Evolutionary conservation across 1,284 basidiomycete genomes (phyloP).

Genomic region (Prillingera fragicola): DNA sequence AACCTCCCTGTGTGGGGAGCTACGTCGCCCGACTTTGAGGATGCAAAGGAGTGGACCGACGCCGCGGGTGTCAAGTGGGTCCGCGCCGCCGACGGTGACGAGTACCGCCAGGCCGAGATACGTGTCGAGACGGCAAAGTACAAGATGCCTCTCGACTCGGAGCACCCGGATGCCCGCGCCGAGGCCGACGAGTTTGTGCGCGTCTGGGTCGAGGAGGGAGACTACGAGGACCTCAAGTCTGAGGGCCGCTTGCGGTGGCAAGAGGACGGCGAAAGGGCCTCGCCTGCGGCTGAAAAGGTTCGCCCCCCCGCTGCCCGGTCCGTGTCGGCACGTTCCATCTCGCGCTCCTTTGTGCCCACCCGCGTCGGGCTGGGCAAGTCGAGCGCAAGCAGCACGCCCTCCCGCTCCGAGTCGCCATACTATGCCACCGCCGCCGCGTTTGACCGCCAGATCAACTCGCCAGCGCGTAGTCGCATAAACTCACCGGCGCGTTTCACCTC

Average conservation of each 20-base stretch:
- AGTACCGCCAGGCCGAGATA: conserved; percentile 11
- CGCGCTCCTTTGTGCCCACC: conserved; percentile 1
- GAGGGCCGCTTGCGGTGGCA: conserved; percentile 15
- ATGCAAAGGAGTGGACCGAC: conserved; percentile 6
- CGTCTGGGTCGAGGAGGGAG: conserved; percentile 12
- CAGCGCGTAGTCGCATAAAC: conserved; percentile 2
- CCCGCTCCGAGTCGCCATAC: conserved; percentile 11
- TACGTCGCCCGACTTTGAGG: neutral
- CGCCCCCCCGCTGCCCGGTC: neutral
- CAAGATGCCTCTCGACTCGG: conserved; percentile 15
- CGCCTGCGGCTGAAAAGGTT: neutral
- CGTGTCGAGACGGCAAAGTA: conserved; percentile 15
- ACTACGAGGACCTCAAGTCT: conserved; percentile 7
- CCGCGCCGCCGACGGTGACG: neutral
- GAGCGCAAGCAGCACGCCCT: neutral
- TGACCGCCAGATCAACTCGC: conserved; percentile 6
- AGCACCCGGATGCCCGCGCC: conserved; percentile 16
- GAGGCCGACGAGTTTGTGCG: conserved; percentile 10
- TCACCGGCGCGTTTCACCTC: conserved; percentile 2
- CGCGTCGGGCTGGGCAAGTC: conserved; percentile 5
- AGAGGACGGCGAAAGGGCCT: too few relatives aligned
- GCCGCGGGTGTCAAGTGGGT: conserved; percentile 15
- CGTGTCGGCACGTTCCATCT: neutral
- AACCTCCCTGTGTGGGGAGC: conserved; percentile 8
- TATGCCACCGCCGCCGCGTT: conserved; percentile 5